A percentile compares a stretch with the other conserved stretches of the same genome.
Conservation (phyloP, 768 basidiomycete species). For the Astraeus odoratus region DNA sequence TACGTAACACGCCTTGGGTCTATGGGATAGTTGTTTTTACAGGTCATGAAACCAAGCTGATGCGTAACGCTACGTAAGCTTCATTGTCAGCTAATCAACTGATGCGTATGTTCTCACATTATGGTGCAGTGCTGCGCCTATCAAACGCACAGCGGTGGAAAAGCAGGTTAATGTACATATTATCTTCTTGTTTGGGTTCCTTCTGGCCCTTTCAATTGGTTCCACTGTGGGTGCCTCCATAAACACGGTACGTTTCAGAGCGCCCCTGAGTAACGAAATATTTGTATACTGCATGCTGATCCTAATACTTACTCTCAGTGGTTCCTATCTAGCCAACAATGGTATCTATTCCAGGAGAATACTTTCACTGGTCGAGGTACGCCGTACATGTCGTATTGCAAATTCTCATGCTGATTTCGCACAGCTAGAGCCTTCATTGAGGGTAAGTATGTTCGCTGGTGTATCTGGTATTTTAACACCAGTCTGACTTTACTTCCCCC, state of each 20-base stretch:
- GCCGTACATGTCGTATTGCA: conserved; percentile 12
- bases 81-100: neutral
- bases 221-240: conserved; percentile 92
- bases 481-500: neutral
- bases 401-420: conserved; percentile 5
- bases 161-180: conserved; percentile 95
- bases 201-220: conserved; percentile 82
- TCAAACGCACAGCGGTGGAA: conserved; percentile 95
- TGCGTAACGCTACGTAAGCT: conserved; percentile 95
- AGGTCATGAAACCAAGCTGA: conserved; percentile 96
- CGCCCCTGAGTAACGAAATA: neutral
- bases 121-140: conserved; percentile 81
- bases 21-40: conserved; percentile 93
- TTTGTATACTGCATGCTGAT: neutral
- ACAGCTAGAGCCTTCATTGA: conserved; percentile 76
- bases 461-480: too few species aligned
- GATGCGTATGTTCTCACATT: neutral
- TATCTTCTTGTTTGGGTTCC: conserved; percentile 84
- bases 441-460: conserved; percentile 39
- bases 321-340: conserved; percentile 82
- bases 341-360: conserved; percentile 75
- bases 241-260: conserved; percentile 47
- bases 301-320: conserved; percentile 37
- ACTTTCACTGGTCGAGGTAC: conserved; percentile 59
- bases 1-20: conserved; percentile 94